phyloP scores from a whole-genome alignment of 2,329 filamentous ascomycete species.

The Dothistroma pini region DNA sequence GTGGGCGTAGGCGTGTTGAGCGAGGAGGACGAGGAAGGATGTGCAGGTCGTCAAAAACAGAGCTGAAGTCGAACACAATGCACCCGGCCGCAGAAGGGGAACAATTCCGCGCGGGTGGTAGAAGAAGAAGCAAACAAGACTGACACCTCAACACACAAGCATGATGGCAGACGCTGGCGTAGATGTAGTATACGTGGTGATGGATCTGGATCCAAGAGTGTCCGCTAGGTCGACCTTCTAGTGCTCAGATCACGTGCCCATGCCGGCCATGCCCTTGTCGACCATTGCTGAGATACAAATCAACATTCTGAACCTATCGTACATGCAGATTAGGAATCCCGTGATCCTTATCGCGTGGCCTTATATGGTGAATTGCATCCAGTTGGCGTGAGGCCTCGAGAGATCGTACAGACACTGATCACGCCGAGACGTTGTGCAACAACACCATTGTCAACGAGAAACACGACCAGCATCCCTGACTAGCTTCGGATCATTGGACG shows the following conservation, averaged over 20 bases:
- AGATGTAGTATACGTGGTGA: neutral
- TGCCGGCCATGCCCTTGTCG: too few relatives aligned
- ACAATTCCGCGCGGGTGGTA: neutral
- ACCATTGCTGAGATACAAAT: too few relatives aligned
- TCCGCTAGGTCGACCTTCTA: too few relatives aligned
- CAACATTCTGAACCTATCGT: neutral
- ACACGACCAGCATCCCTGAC: neutral
- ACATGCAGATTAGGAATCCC: neutral
- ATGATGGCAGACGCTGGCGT: neutral
- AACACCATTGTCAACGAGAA: neutral
- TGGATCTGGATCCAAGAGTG: neutral
- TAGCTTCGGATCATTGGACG: neutral
- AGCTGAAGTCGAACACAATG: slow-evolving; percentile 1
- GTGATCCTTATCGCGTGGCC: neutral
- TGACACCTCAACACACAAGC: neutral
- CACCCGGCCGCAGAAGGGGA: neutral
- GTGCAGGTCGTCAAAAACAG: neutral
- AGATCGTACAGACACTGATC: neutral
- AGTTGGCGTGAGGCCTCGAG: neutral
- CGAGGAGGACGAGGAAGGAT: neutral
- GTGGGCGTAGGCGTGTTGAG: slow-evolving; percentile 13
- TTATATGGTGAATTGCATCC: neutral
- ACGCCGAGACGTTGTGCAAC: neutral
- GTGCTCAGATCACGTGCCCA: neutral
- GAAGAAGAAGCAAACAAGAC: slow-evolving; percentile 1